phyloP scores from a whole-genome alignment of 208 protist genomes.

The Leishmania mexicana region DNA sequence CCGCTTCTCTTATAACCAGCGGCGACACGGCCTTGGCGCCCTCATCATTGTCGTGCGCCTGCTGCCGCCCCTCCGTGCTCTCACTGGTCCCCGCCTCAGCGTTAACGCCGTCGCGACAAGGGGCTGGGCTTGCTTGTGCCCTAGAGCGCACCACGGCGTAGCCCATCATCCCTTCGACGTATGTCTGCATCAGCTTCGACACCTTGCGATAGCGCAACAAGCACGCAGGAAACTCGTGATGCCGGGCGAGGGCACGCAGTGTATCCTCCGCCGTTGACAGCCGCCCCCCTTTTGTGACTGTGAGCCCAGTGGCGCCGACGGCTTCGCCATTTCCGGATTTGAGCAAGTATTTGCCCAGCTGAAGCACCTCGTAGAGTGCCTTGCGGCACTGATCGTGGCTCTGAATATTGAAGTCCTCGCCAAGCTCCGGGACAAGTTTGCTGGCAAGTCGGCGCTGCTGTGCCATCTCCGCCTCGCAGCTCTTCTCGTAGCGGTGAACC shows the following conservation, averaged over 20 bases:
- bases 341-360: constrained; percentile 64
- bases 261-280: constrained; percentile 91
- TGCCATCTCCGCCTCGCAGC: constrained; percentile 58
- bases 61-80: neutral
- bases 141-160: constrained; percentile 53
- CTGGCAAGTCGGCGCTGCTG: constrained; percentile 34
- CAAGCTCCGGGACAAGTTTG: constrained; percentile 49
- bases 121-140: neutral
- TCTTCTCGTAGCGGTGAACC: constrained; percentile 59
- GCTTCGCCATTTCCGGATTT: constrained; percentile 8
- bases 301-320: constrained; percentile 30
- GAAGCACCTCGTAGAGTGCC: constrained; percentile 86
- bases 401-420: constrained; percentile 82
- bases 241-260: constrained; percentile 57
- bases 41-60: neutral
- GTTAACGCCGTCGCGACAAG: neutral
- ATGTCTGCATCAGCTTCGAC: constrained; percentile 90
- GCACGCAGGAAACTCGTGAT: constrained; percentile 78
- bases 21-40: neutral
- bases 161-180: constrained; percentile 86
- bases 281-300: constrained; percentile 81
- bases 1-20: constrained; percentile 19
- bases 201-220: constrained; percentile 82
- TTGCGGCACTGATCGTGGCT: constrained; percentile 81
- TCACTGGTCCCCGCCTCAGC: neutral